Conservation (phyloP, 2,329 filamentous ascomycete genomes). For the Venturia nashicola region DNA sequence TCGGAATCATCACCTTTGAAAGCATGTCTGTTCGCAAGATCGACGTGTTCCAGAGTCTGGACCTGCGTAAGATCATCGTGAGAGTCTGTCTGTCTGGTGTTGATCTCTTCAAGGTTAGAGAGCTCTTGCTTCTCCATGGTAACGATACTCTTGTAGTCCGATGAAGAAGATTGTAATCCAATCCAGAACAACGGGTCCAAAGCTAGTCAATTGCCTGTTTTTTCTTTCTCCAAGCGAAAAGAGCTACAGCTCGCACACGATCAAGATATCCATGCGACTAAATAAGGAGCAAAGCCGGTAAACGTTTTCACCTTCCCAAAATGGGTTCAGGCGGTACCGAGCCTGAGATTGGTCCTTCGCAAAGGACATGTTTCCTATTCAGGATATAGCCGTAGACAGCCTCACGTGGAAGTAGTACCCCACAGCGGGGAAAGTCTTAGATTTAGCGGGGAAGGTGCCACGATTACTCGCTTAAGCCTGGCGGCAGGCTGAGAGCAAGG, state of each 20-base stretch:
- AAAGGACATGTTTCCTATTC: not conserved
- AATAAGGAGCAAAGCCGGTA: not conserved
- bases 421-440: not conserved
- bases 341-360: not conserved
- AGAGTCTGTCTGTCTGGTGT: slow-evolving; percentile 1
- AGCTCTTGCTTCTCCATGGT: slow-evolving; percentile 3
- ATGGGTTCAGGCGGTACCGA: not conserved
- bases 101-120: slow-evolving; percentile 1
- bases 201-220: not conserved
- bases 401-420: not conserved
- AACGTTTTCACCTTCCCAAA: not conserved
- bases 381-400: not conserved
- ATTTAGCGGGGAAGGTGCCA: not conserved
- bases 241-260: not conserved
- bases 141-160: not conserved
- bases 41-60: slow-evolving; percentile 19
- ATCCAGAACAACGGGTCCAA: not conserved
- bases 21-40: slow-evolving; percentile 23
- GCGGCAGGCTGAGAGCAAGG: not conserved
- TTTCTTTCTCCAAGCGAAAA: not conserved
- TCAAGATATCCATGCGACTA: not conserved
- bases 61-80: slow-evolving; percentile 15
- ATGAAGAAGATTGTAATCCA: not conserved
- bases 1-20: slow-evolving; percentile 29
- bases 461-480: not conserved